phyloP scores from a whole-genome alignment of 805 yeast genomes.

The Starmerella scarabaei region DNA sequence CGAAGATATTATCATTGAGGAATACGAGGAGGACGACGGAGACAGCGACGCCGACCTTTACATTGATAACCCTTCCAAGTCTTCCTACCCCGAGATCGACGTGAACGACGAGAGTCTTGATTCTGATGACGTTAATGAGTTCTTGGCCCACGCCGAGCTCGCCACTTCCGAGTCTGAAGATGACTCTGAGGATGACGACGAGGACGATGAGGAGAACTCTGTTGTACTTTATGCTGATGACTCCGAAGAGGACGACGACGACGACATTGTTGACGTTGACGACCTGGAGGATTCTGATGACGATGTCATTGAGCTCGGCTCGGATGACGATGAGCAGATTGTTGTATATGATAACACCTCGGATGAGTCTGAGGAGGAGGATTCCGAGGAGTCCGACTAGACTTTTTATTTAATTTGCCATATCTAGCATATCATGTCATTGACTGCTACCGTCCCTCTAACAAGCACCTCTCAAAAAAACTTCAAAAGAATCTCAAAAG shows the following conservation, averaged over 20 bases:
- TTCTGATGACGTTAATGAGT: constrained; percentile 18
- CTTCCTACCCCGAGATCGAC: constrained; percentile 11
- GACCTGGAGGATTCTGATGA: constrained; percentile 18
- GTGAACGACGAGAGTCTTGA: constrained; percentile 19
- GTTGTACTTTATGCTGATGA: constrained; percentile 11
- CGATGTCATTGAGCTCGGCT: constrained; percentile 15
- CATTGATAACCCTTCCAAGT: constrained; percentile 3
- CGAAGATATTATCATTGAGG: constrained; percentile 17
- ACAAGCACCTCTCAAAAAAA: no score
- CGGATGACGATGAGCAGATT: constrained; percentile 18
- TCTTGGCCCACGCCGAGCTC: constrained; percentile 18
- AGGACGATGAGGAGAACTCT: constrained; percentile 1
- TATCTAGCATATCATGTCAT: neutral
- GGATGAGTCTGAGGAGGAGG: constrained; percentile 5
- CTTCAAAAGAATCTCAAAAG: no score
- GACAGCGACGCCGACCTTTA: constrained; percentile 13
- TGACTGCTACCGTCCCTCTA: neutral
- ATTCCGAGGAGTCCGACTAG: constrained; percentile 1
- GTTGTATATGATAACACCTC: constrained; percentile 6
- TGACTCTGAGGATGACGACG: constrained; percentile 5
- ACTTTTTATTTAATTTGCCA: neutral
- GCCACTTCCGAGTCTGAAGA: neutral
- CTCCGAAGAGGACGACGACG: constrained; percentile 13
- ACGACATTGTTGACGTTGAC: constrained; percentile 8
- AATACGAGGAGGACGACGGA: constrained; percentile 16